Evolutionary conservation across 1,284 basidiomycete species (phyloP), one percentile per base, ranked within the genome.

Genomic region (Tylopilus sp.): DNA sequence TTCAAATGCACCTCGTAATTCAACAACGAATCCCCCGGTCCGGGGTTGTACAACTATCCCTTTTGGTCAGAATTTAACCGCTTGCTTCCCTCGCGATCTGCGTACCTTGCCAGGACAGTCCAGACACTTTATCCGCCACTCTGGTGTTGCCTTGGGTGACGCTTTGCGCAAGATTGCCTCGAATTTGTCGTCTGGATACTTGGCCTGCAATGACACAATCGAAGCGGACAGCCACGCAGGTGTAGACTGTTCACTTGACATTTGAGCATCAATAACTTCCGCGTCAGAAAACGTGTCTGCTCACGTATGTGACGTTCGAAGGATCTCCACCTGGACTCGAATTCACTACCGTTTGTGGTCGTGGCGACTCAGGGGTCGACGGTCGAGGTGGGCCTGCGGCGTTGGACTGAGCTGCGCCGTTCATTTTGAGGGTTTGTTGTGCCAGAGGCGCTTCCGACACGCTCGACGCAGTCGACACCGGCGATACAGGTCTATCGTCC

Each of bases 1-100:
- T 83, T 84, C 54, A 98, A 75, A 73, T 99, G 96, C 24, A 98
- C 89, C 67, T 94, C 91, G 65, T 95, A 99, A 72, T 98, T 98
- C 53, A 81, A 80, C 48, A 98, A 75, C 14, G 89, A 88, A 72
- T 96, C 87, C n/a, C 83, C 90, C 5, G 92, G 92, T 26, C 96
- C 96, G 28, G 93, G 87, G 60, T 90, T 94, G 78, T 98, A 99
- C 52, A 98, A 74, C 87, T 94, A 57, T 39, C 19, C 11, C 33
- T n/a, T 24, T 5, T 11, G 19, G n/a, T 52, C 28, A 52, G 31
- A 41, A 39, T 29, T 11, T 29, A 17, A 3, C 17, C 7, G n/a
- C n/a, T 15, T 17, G 14, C 8, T 14, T 17, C 28, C 3, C 8
- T 10, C n/a, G 22, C 3, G 20, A n/a, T 19, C 2, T 13, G 42